Conservation (phyloP, 495 filamentous ascomycete species). For the Coniosporium apollinis region DNA sequence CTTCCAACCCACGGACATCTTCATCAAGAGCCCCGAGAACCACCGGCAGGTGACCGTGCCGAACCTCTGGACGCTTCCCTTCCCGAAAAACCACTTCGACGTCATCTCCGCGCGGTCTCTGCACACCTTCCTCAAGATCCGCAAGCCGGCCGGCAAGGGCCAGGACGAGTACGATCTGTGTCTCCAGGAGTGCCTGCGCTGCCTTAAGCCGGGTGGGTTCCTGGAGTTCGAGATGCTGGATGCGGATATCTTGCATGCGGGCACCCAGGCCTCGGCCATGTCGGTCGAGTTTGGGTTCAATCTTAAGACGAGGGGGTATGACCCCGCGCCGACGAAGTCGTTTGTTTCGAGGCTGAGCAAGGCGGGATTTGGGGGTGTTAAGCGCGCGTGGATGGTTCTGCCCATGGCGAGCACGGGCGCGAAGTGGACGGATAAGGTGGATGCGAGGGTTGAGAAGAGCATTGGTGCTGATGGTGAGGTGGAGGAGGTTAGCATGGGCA, state of each 20-base stretch:
- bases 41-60: conserved; percentile 65
- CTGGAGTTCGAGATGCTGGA: conserved; percentile 83
- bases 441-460: conserved; percentile 1
- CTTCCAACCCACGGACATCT: conserved; percentile 38
- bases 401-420: conserved; percentile 44
- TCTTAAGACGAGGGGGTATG: conserved; percentile 74
- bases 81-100: conserved; percentile 77
- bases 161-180: conserved; percentile 79
- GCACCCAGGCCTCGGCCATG: conserved; percentile 57
- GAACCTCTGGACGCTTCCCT: conserved; percentile 65
- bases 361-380: conserved; percentile 59
- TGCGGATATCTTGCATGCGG: conserved; percentile 71
- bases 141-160: conserved; percentile 9
- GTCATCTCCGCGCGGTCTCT: conserved; percentile 83
- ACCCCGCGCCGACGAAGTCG: conserved; percentile 60
- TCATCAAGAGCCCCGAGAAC: conserved; percentile 64
- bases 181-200: conserved; percentile 69
- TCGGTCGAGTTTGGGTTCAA: conserved; percentile 79
- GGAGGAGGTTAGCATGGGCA: conserved; percentile 50
- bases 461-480: conserved; percentile 20
- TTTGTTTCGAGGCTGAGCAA: conserved; percentile 60
- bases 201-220: conserved; percentile 82
- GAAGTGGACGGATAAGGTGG: conserved; percentile 27
- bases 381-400: conserved; percentile 78
- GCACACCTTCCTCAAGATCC: conserved; percentile 57